Evolutionary conservation across 2,329 filamentous ascomycete genomes (phyloP).

Genomic region (Diplocarpon mali): DNA sequence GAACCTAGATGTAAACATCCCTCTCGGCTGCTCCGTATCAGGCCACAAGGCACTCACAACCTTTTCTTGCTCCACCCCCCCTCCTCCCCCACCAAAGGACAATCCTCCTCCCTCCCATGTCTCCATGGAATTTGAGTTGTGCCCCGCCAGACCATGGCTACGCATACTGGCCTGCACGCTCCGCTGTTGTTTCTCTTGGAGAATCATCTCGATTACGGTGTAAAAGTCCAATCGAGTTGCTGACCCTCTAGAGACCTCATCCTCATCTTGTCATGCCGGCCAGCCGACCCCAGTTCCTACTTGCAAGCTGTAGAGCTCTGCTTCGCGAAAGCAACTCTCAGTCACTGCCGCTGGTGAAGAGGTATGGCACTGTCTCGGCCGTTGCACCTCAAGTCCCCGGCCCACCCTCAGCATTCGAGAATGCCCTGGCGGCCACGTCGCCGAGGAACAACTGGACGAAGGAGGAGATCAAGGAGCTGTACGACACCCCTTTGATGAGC

Average conservation of each 20-base stretch:
- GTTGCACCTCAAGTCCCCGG: constrained; percentile 8
- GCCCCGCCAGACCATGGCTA: too few relatives aligned
- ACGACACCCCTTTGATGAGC: constrained; percentile 72
- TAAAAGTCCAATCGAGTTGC: constrained; percentile 6
- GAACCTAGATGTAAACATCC: too few relatives aligned
- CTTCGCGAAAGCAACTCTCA: constrained; percentile 9
- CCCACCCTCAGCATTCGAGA: constrained; percentile 16
- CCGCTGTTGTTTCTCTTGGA: too few relatives aligned
- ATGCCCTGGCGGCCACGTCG: constrained; percentile 46
- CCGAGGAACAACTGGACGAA: constrained; percentile 69
- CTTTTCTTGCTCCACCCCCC: background rate
- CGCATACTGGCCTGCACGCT: too few relatives aligned
- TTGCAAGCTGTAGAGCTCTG: constrained; percentile 9
- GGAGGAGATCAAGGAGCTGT: constrained; percentile 72
- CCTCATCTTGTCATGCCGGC: constrained; percentile 15
- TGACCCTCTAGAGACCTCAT: background rate
- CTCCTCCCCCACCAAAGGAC: constrained; percentile 2
- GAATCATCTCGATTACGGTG: background rate
- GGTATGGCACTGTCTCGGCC: constrained; percentile 19
- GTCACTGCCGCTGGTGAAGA: constrained; percentile 5
- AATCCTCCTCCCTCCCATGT: too few relatives aligned
- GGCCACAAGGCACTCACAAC: too few relatives aligned
- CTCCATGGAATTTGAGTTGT: too few relatives aligned
- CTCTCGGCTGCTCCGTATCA: too few relatives aligned
- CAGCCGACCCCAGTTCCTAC: constrained; percentile 9